phyloP scores from a whole-genome alignment of 164 flowering plant genomes.

The Macadamia tetraphylla region DNA sequence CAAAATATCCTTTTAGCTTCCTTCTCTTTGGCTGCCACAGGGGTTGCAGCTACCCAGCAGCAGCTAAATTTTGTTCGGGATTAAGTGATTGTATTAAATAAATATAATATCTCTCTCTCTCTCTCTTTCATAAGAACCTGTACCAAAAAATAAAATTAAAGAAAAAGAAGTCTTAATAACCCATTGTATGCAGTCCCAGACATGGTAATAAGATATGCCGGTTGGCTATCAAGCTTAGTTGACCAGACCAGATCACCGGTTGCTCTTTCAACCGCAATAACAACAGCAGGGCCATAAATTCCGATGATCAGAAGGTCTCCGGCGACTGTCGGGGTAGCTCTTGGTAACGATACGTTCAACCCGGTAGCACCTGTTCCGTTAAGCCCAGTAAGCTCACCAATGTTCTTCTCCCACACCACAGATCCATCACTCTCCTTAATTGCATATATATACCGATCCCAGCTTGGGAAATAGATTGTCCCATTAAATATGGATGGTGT shows the following conservation, averaged over 20 bases:
- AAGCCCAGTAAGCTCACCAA: conserved; percentile 31
- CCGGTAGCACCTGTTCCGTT: conserved; percentile 15
- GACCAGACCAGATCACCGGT: conserved; percentile 37
- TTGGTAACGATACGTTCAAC: conserved; percentile 25
- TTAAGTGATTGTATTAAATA: too few species aligned
- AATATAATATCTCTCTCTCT: too few species aligned
- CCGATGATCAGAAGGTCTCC: conserved; percentile 35
- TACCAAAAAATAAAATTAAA: too few species aligned
- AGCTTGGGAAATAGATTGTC: conserved; percentile 38
- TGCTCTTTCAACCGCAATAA: conserved; percentile 29
- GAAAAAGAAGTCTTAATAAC: too few species aligned
- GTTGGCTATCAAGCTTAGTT: conserved; percentile 14
- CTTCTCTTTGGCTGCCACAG: too few species aligned
- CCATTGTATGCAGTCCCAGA: too few species aligned
- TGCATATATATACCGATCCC: conserved; percentile 49
- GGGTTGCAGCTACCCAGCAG: too few species aligned
- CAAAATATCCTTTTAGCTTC: too few species aligned
- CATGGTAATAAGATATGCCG: not conserved
- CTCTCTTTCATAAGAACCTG: too few species aligned
- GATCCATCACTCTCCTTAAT: conserved; percentile 30
- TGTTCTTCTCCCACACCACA: conserved; percentile 36
- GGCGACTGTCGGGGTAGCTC: conserved; percentile 38
- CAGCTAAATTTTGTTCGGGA: too few species aligned
- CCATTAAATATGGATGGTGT: conserved; percentile 42
- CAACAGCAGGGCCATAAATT: conserved; percentile 45